Conservation (phyloP, 73 alveolate genomes). For the Breviolum minutum region DNA sequence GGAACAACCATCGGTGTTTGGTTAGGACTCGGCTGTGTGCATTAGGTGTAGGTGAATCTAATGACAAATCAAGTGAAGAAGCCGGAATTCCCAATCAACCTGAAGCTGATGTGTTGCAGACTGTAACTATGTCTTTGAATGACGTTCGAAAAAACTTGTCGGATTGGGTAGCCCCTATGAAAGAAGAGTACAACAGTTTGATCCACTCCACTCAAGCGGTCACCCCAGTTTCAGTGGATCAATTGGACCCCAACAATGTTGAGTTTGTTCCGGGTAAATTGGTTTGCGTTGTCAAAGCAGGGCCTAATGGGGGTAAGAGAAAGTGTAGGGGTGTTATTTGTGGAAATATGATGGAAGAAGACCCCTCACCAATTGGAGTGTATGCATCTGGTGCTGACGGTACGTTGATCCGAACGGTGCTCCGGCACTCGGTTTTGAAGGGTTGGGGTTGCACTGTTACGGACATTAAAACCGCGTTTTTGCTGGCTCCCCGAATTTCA, state of each 20-base stretch:
- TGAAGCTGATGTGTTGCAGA: no score
- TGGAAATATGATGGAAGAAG: neutral
- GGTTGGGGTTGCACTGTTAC: neutral
- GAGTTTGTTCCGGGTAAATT: neutral
- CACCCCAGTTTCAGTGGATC: neutral
- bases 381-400: neutral
- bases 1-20: no score
- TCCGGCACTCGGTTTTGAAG: neutral
- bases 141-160: neutral
- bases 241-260: neutral
- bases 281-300: neutral
- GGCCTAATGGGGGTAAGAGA: neutral
- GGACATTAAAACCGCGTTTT: neutral
- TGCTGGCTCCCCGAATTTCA: neutral
- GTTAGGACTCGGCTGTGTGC: no score
- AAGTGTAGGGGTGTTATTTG: neutral
- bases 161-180: neutral
- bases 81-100: no score
- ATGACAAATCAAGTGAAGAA: no score
- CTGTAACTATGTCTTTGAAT: neutral
- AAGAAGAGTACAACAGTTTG: neutral
- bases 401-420: neutral
- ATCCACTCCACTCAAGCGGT: neutral
- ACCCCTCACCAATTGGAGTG: neutral
- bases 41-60: no score